These are phyloP conservation scores for Russula brevipes DNA, from an alignment of 768 basidiomycete species.

Conservation along the genomic window DNA sequence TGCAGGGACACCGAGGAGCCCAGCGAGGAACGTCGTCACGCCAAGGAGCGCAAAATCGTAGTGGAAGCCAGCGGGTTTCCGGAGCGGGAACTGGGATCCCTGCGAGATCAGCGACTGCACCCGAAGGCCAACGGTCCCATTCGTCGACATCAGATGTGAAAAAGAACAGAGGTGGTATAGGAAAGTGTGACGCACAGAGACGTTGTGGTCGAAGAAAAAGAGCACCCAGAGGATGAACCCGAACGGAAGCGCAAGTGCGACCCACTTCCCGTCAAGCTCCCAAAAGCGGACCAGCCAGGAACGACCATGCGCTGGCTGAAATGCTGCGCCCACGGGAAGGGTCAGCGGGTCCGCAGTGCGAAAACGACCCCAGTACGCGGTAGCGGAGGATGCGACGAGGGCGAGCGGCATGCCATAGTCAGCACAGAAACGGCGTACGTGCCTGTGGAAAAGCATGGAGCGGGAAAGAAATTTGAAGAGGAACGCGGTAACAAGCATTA, in stretches of 20 bases:
- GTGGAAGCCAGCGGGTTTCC: constrained; percentile 86
- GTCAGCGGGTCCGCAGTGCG: constrained; percentile 54
- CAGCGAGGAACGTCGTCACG: constrained; percentile 82
- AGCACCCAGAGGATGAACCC: constrained; percentile 84
- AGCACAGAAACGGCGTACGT: constrained; percentile 67
- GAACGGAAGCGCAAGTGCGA: constrained; percentile 84
- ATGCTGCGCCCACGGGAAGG: constrained; percentile 63
- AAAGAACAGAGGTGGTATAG: neutral
- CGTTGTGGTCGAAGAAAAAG: constrained; percentile 95
- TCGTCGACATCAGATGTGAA: neutral
- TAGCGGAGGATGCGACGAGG: constrained; percentile 63
- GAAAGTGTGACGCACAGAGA: constrained; percentile 54
- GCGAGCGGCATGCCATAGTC: constrained; percentile 93
- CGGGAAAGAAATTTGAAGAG: constrained; percentile 63
- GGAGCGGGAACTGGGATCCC: constrained; percentile 79
- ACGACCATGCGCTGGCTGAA: constrained; percentile 64
- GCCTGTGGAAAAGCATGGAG: constrained; percentile 64
- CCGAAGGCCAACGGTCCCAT: neutral
- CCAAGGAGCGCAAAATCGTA: constrained; percentile 91
- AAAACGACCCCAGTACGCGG: constrained; percentile 87
- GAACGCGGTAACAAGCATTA: constrained; percentile 73
- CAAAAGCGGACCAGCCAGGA: constrained; percentile 86
- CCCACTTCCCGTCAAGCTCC: constrained; percentile 84
- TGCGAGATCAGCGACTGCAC: constrained; percentile 85
- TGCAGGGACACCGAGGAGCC: constrained; percentile 79